Evolutionary conservation across 106 monocot species (phyloP).

Genomic region (Ottelia alismoides): DNA sequence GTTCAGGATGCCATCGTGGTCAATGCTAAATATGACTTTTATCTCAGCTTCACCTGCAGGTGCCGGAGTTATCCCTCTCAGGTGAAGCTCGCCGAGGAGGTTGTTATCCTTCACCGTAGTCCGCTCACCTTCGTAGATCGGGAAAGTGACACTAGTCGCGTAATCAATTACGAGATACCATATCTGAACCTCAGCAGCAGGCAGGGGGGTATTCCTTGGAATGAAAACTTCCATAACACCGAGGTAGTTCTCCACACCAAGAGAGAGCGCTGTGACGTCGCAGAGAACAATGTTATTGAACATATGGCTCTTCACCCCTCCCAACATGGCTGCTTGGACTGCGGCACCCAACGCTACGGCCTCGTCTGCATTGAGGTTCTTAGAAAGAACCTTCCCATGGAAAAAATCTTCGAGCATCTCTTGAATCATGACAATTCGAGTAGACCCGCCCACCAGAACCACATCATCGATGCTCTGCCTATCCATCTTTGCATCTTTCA

Average conservation of each 20-base stretch:
- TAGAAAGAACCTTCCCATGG: constrained; percentile 26
- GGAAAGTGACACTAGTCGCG: constrained; percentile 35
- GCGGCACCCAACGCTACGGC: constrained; percentile 11
- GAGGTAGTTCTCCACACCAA: background rate
- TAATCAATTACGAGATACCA: constrained; percentile 47
- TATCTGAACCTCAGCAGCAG: constrained; percentile 43
- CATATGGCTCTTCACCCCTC: constrained; percentile 20
- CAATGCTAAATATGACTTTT: constrained; percentile 49
- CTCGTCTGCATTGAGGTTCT: constrained; percentile 14
- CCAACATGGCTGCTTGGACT: constrained; percentile 10
- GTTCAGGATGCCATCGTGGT: constrained; percentile 48
- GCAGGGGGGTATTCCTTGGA: constrained; percentile 50
- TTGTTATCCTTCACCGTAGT: constrained; percentile 6
- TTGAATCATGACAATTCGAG: constrained; percentile 30
- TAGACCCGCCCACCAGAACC: constrained; percentile 14
- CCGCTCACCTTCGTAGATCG: constrained; percentile 37
- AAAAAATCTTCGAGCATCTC: constrained; percentile 29
- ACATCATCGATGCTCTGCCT: constrained; percentile 7
- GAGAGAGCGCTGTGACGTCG: constrained; percentile 20
- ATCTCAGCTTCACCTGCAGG: constrained; percentile 48
- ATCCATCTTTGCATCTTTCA: constrained; percentile 25
- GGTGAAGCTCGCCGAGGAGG: constrained; percentile 48
- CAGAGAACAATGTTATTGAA: constrained; percentile 23
- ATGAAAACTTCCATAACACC: background rate
- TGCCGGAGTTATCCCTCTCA: constrained; percentile 48